Conservation (phyloP, 768 basidiomycete species). For the Pleurotus tuber-regium region DNA sequence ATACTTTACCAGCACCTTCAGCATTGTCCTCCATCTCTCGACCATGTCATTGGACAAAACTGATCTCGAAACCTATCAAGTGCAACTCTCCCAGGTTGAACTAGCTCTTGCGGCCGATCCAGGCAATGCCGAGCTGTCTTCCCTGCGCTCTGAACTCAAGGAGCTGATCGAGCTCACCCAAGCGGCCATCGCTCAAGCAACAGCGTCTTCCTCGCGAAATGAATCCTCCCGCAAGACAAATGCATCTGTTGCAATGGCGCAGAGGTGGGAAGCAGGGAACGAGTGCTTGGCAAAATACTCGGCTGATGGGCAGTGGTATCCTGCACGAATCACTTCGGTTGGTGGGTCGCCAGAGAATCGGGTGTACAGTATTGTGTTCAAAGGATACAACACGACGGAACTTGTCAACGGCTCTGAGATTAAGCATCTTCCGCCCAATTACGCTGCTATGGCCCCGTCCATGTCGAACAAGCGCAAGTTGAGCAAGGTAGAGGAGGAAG, state of each 20-base stretch:
- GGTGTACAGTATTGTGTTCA: constrained; percentile 88
- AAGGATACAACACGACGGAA: constrained; percentile 90
- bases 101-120: constrained; percentile 75
- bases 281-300: constrained; percentile 88
- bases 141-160: constrained; percentile 73
- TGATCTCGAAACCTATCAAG: constrained; percentile 88
- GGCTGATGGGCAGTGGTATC: constrained; percentile 82
- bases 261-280: constrained; percentile 76
- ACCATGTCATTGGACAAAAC: constrained; percentile 49
- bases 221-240: constrained; percentile 56
- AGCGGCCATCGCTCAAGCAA: constrained; percentile 65
- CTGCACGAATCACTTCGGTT: constrained; percentile 82
- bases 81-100: constrained; percentile 87
- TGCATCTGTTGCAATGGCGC: constrained; percentile 41
- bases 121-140: constrained; percentile 66
- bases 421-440: constrained; percentile 63
- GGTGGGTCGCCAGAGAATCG: constrained; percentile 80
- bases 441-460: constrained; percentile 38
- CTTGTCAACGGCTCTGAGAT: constrained; percentile 71
- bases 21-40: constrained; percentile 7
- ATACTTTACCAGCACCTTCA: constrained; percentile 7
- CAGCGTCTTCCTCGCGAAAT: constrained; percentile 58
- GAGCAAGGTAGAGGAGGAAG: constrained; percentile 79
- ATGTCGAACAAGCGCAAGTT: constrained; percentile 73
- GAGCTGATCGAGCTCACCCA: constrained; percentile 84